phyloP scores from a whole-genome alignment of 2,329 filamentous ascomycete species.

The Aspergillus quadricinctus region DNA sequence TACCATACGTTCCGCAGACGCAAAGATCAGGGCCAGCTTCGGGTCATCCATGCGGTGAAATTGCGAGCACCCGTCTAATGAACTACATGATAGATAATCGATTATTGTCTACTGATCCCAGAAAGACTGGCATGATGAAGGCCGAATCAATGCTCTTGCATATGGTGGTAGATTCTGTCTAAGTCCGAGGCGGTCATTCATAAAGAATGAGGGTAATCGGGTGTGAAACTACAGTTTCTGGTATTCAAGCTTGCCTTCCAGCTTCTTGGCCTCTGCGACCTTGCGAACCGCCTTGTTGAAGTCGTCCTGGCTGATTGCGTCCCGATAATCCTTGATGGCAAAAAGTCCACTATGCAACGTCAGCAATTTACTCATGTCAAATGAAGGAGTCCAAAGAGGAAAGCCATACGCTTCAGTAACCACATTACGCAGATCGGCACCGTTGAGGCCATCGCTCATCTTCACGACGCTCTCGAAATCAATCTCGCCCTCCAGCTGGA shows the following conservation, averaged over 20 bases:
- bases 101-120: too few relatives aligned
- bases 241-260: slow-evolving; percentile 97
- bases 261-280: slow-evolving; percentile 94
- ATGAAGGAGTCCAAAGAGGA: background rate
- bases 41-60: too few relatives aligned
- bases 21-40: too few relatives aligned
- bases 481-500: slow-evolving; percentile 87
- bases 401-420: slow-evolving; percentile 90
- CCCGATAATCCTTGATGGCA: slow-evolving; percentile 96
- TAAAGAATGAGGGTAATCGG: background rate
- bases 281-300: slow-evolving; percentile 99
- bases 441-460: slow-evolving; percentile 98
- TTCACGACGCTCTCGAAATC: slow-evolving; percentile 99
- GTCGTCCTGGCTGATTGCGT: slow-evolving; percentile 95
- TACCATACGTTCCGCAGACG: too few relatives aligned
- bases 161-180: slow-evolving; percentile 3
- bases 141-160: background rate
- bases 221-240: slow-evolving; percentile 69
- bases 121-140: background rate
- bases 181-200: slow-evolving; percentile 12
- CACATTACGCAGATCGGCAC: slow-evolving; percentile 93
- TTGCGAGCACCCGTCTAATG: background rate
- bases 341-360: slow-evolving; percentile 68
- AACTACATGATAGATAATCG: background rate
- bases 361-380: slow-evolving; percentile 7